Evolutionary conservation across 495 filamentous ascomycete genomes (phyloP), one percentile per base, ranked within the genome.

Genomic region (Geoglossum glabrum): DNA sequence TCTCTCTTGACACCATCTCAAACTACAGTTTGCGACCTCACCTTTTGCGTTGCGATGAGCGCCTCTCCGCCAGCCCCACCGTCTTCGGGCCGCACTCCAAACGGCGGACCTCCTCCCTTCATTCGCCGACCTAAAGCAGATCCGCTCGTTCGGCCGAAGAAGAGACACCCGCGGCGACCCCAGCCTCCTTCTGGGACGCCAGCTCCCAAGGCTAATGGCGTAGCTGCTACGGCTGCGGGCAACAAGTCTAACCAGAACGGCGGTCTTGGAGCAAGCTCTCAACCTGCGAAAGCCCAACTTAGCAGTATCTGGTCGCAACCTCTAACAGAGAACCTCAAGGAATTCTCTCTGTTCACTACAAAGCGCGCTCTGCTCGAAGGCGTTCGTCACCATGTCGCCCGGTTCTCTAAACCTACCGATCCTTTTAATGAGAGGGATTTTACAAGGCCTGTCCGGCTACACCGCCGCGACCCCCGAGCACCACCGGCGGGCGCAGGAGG

Each of bases 391-490:
- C 93, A 98, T 65, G 77, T 95, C 58, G 87, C 90, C 69, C 76
- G 82, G 59, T 80, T 98, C 49, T 69, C 78, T 8, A 76, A 76
- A 60, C 62, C 67, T 19, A 72, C 93, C 30, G 84, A 95, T 66
- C 83, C 84, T 43, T 76, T 76, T 26, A 76, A 95, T 64, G 79
- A 86, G 61, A 73, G 81, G 1, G 79, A 94, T 56, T 98, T 97
- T 63, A 84, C 84, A 10, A 78, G 87, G 45, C 92, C 92, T 0
- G 84, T 98, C 19, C 77, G 86, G 19, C 70, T 97, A 47, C 89
- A 95, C 67, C 83, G 92, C 36, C 83, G 90, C 9, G 88, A 95
- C 66, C 89, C 90, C n/a, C 77, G 84, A 51, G 76, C 84, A 56
- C 79, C 81, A 45, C 74, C 80, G 9, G 58, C 66, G 31, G 67